These are phyloP conservation scores for Metschnikowia colocasiae DNA, from an alignment of 805 yeast species.

Conservation along the genomic window DNA sequence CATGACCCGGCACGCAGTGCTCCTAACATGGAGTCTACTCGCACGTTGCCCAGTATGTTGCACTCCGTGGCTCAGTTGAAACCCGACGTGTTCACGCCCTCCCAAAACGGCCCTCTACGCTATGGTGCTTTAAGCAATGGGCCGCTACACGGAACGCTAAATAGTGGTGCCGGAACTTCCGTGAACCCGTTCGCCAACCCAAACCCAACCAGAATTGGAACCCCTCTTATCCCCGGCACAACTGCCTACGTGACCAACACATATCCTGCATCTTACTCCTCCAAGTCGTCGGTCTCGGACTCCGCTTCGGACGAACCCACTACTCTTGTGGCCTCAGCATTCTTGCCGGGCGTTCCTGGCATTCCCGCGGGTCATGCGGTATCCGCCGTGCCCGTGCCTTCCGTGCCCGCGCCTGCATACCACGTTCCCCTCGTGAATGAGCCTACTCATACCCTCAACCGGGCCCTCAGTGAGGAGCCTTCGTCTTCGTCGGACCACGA, in stretches of 20 bases:
- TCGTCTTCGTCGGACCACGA: not conserved
- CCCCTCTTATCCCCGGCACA: not conserved
- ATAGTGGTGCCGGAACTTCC: not conserved
- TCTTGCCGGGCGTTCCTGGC: not conserved
- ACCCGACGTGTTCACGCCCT: not conserved
- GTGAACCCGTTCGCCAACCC: not conserved
- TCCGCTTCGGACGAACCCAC: not conserved
- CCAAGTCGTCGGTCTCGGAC: constrained; percentile 2
- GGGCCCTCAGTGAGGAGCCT: not conserved
- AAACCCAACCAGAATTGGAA: not conserved
- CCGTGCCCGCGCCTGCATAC: not conserved
- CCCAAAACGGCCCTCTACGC: not conserved
- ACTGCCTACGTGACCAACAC: not conserved
- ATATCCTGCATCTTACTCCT: constrained; percentile 1
- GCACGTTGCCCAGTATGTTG: constrained; percentile 2
- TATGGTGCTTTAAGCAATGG: not conserved
- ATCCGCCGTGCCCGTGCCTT: not conserved
- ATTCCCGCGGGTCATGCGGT: too few species aligned
- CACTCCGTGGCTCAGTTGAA: not conserved
- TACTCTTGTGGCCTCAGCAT: not conserved
- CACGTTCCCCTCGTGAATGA: not conserved
- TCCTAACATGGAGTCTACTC: constrained; percentile 1
- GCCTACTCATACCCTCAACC: not conserved
- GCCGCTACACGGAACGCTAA: too few species aligned
- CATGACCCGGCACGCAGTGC: not conserved